These are phyloP conservation scores for Fusarium pseudograminearum DNA, from an alignment of 2,329 filamentous ascomycete genomes.

Conservation along the genomic window DNA sequence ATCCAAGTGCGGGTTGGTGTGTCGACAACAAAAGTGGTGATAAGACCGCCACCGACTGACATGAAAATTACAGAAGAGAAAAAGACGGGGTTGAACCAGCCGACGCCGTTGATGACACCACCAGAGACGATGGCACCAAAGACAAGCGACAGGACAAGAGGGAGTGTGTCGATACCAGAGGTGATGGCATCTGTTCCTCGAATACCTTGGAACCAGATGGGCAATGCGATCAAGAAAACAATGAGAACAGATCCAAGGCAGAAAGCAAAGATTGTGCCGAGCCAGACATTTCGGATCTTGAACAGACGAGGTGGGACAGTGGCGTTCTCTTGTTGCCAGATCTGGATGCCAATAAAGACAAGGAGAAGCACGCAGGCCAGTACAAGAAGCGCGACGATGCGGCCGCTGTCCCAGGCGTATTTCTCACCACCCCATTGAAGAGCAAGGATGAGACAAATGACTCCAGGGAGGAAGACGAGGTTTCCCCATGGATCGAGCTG, in stretches of 20 bases:
- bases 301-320: constrained; percentile 17
- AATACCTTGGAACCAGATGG: constrained; percentile 12
- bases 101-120: constrained; percentile 9
- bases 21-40: constrained; percentile 2
- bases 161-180: constrained; percentile 6
- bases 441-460: constrained; percentile 60
- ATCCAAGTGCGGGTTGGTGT: constrained; percentile 9
- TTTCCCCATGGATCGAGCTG: constrained; percentile 41
- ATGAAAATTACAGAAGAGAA: constrained; percentile 14
- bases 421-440: constrained; percentile 59
- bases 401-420: constrained; percentile 40
- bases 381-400: constrained; percentile 26
- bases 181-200: constrained; percentile 9
- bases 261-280: constrained; percentile 11
- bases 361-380: constrained; percentile 15
- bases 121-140: constrained; percentile 14
- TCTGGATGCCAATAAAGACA: constrained; percentile 14
- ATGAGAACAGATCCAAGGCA: constrained; percentile 16
- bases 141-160: constrained; percentile 1
- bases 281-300: constrained; percentile 16
- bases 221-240: constrained; percentile 3
- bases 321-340: constrained; percentile 19
- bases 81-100: constrained; percentile 15
- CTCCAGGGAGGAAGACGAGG: constrained; percentile 42
- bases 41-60: constrained; percentile 11